phyloP scores from a whole-genome alignment of 345 rosid species.

The Salix exigua region DNA sequence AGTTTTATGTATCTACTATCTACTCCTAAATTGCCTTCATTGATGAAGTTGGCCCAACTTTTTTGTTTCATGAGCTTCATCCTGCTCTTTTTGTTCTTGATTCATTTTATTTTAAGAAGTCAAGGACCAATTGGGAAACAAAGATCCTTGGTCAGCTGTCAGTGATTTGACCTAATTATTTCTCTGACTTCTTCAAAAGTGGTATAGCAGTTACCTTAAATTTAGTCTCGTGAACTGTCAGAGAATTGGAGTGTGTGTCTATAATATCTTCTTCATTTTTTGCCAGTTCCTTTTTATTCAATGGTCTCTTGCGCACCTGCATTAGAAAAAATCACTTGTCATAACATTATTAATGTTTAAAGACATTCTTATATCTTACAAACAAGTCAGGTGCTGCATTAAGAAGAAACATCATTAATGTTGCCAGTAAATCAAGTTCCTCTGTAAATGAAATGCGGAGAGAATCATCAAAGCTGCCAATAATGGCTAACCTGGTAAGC shows the following conservation, averaged over 20 bases:
- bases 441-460: neutral
- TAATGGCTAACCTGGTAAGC: neutral
- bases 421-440: constrained; percentile 5
- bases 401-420: neutral
- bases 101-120: neutral
- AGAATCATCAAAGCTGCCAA: neutral
- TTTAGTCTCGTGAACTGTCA: constrained; percentile 92
- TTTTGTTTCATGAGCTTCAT: neutral
- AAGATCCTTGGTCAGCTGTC: neutral
- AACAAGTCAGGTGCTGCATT: neutral
- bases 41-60: neutral
- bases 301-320: constrained; percentile 97
- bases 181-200: neutral
- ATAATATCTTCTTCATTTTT: constrained; percentile 93
- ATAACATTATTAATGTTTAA: neutral
- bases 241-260: constrained; percentile 64
- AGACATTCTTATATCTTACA: constrained; percentile 9
- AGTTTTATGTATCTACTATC: neutral
- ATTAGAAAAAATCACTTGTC: constrained; percentile 13
- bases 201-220: constrained; percentile 58
- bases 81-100: neutral
- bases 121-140: neutral
- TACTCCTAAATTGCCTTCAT: neutral
- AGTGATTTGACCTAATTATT: neutral
- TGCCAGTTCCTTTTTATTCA: constrained; percentile 88